Conservation (phyloP, 192 early-diverging fungal species). For the Coemansia sp. region DNA sequence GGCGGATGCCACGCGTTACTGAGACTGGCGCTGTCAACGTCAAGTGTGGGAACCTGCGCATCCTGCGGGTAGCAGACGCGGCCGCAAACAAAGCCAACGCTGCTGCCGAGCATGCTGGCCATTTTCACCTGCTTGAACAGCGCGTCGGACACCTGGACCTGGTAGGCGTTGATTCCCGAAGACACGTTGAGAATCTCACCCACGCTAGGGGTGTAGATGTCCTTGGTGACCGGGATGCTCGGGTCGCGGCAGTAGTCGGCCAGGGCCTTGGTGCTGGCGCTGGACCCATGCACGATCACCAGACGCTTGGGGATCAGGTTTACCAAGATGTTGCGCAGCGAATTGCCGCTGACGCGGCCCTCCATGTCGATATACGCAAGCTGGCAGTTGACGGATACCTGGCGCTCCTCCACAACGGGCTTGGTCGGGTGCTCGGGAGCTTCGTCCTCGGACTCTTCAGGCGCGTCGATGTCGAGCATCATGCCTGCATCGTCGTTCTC, state of each 20-base stretch:
- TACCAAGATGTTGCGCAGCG: slow-evolving; percentile 77
- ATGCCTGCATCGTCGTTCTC: slow-evolving; percentile 32
- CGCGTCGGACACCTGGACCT: slow-evolving; percentile 84
- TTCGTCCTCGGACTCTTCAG: slow-evolving; percentile 22
- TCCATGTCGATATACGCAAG: slow-evolving; percentile 88
- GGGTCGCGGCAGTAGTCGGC: slow-evolving; percentile 58
- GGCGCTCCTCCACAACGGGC: slow-evolving; percentile 59
- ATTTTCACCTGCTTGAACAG: slow-evolving; percentile 63
- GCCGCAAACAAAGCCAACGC: slow-evolving; percentile 59
- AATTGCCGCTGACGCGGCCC: slow-evolving; percentile 82
- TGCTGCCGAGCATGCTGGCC: slow-evolving; percentile 57
- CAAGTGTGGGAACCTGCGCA: slow-evolving; percentile 69
- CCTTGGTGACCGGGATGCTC: slow-evolving; percentile 68
- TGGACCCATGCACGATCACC: slow-evolving; percentile 81
- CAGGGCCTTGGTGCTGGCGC: slow-evolving; percentile 64
- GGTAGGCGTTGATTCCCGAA: slow-evolving; percentile 81
- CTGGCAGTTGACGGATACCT: slow-evolving; percentile 64
- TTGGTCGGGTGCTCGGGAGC: slow-evolving; percentile 63
- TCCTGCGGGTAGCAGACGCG: slow-evolving; percentile 62
- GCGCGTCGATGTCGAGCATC: slow-evolving; percentile 13
- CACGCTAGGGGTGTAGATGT: slow-evolving; percentile 75
- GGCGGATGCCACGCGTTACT: slow-evolving; percentile 54
- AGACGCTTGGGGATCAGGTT: slow-evolving; percentile 44
- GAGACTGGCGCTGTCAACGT: slow-evolving; percentile 43
- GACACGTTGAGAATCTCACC: slow-evolving; percentile 88